phyloP scores from a whole-genome alignment of 306 rosid genomes.

The Lathyrus oleraceus region DNA sequence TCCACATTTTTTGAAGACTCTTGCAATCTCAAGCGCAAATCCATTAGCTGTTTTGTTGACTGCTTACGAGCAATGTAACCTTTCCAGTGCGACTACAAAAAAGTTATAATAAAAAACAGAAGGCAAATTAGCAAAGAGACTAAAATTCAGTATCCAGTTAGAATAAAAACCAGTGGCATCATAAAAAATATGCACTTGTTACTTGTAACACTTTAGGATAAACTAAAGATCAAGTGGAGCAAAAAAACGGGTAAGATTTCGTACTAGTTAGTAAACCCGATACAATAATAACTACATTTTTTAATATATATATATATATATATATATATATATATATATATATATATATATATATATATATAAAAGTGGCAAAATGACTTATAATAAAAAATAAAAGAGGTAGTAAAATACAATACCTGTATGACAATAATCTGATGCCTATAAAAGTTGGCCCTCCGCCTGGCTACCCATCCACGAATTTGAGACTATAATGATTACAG shows the following conservation, averaged over 20 bases:
- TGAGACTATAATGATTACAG: constrained; percentile 68
- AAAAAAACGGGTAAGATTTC: not conserved
- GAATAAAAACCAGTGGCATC: constrained; percentile 4
- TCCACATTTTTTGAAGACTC: constrained; percentile 76
- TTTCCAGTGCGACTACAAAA: constrained; percentile 75
- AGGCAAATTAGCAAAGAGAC: constrained; percentile 2
- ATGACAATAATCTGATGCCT: constrained; percentile 52
- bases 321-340: too few relatives aligned
- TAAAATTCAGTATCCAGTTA: constrained; percentile 5
- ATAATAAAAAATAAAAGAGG: too few relatives aligned
- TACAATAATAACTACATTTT: too few relatives aligned
- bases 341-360: too few relatives aligned
- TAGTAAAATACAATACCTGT: constrained; percentile 57
- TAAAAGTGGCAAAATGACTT: too few relatives aligned
- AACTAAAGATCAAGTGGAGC: not conserved
- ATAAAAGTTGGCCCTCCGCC: constrained; percentile 49
- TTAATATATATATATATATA: too few relatives aligned
- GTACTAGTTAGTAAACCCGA: not conserved
- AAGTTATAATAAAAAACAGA: not conserved
- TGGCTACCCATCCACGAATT: constrained; percentile 67
- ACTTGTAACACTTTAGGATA: constrained; percentile 2
- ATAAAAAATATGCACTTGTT: not conserved
- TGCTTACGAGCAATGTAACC: constrained; percentile 69
- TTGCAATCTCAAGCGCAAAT: constrained; percentile 69
- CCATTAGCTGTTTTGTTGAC: constrained; percentile 60